These are phyloP conservation scores for Calonectria henricotiae DNA, from an alignment of 2,329 filamentous ascomycete genomes.

Conservation along the genomic window DNA sequence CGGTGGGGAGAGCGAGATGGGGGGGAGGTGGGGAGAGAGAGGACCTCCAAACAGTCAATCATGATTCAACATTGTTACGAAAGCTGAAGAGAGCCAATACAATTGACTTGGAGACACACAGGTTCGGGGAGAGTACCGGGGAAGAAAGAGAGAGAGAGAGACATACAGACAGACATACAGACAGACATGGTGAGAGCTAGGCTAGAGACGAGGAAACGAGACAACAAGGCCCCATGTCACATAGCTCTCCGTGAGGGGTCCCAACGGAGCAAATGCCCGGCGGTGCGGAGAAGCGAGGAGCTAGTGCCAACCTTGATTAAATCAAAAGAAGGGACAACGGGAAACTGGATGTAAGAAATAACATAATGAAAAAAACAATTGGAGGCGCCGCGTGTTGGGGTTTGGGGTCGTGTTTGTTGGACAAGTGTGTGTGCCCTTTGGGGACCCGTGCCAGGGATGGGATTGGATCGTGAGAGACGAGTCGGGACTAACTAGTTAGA, in stretches of 20 bases:
- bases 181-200: not conserved
- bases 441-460: too few relatives aligned
- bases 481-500: too few relatives aligned
- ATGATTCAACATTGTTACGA: conserved; percentile 5
- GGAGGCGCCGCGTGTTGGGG: not conserved
- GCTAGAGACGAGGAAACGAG: conserved; percentile 5
- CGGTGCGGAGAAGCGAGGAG: conserved; percentile 20
- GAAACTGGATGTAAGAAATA: not conserved
- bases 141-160: too few relatives aligned
- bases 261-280: not conserved
- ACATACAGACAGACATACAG: not conserved
- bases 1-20: not conserved
- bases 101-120: not conserved
- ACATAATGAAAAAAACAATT: conserved; percentile 21
- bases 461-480: too few relatives aligned
- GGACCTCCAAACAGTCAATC: not conserved
- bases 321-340: not conserved
- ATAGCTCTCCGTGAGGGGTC: conserved; percentile 7
- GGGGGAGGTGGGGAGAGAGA: not conserved
- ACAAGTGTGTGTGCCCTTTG: too few relatives aligned
- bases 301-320: conserved; percentile 23
- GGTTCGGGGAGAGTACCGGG: too few relatives aligned
- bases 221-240: conserved; percentile 12
- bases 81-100: conserved; percentile 1
- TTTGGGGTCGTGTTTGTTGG: not conserved